Evolutionary conservation across 2,329 filamentous ascomycete species (phyloP), one percentile per base, ranked within the genome.

Genomic region (Hymenoscyphus albidus): DNA sequence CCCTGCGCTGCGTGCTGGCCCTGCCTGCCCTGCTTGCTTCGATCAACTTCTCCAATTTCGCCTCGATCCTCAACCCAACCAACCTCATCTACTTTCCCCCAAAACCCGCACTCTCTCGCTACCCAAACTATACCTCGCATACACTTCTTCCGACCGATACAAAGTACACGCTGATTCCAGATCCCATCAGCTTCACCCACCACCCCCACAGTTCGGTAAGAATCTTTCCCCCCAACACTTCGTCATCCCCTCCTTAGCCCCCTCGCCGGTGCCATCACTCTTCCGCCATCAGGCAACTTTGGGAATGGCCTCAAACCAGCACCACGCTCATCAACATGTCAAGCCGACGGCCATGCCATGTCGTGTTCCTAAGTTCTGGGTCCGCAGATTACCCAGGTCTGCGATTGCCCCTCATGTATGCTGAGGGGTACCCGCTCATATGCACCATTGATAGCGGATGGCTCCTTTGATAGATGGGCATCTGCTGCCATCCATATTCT

Each of bases 341-440:
- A 18, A 18, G n/a, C 44, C 44, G 22, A 18, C 44, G 44, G 44
- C 12, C 44, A 22, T 51, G 18, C n/a, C 44, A 51, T 18, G 44
- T 18, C 1, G 18, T 51, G 16, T 51, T n/a, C 44, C 44, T 22
- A 22, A 12, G 44, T 2, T 1, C 7, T 22, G 44, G 44, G 22
- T n/a, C 39, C 38, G 54, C 51, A 18, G 14, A 40, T 27, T 27
- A 42, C 56, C 13, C 13, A n/a, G 60, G 58, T 59, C 63, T 66
- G 66, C 67, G 62, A 66, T 63, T 70, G 64, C 71, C 71, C 70
- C 71, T 72, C 71, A 58, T 57, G 39, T 6, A n/a, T 18, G 65
- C 59, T 66, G 72, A 74, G 72, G 72, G 72, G 72, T 66, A 74
- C 54, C 64, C 58, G 62, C 66, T 55, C 59, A 64, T 58, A 54